Base-by-base conservation (phyloP, 371 early-diverging fungal species). In the Lichtheimia ornata region DNA sequence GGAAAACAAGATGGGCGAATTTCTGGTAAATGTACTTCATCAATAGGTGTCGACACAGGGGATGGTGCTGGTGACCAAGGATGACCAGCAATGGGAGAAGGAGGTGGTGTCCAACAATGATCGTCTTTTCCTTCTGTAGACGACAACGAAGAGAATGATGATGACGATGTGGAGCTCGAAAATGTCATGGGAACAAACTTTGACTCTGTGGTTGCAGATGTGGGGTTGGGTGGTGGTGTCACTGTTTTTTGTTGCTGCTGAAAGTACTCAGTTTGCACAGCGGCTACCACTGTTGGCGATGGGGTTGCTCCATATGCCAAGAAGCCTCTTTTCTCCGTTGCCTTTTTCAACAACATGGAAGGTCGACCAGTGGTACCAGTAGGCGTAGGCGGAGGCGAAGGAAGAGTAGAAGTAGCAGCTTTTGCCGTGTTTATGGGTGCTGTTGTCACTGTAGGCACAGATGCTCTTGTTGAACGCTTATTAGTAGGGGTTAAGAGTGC, bases 81-180 rank as follows among this genome's bases (percentile, higher is more conserved):
- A 5, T 22, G 25, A 44, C 27, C 15, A 13, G 52, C 59, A 49
- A 55, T 65, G 53, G 59, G 66, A 17, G 58, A 58, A 17, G 62
- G 53, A 17, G 62, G 58, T 35, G 66, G 58, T 22, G 66, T 53
- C 58, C 47, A 62, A 25, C 62, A 47, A 35, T 59, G 50, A 56
- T 66, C 57, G 47, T 41, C 42, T 17, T 56, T 43, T 5, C 43
- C 57, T 51, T 62, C 61, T n/a, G 50, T 49, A 14, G 66, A 53
- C 4, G 63, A 63, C 43, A 62, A 40, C 3, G 62, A 62, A 3
- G 62, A 62, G 27, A 66, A 66, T 14, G 66, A 66, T 7, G 62
- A 58, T 2, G 66, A 63, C 1, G 63, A 63, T 3, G 63, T 58
- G 5, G 63, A 63, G 3, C 58, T 58, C 3, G 63, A 63, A 28